Evolutionary conservation across 192 early-diverging fungal species (phyloP).

Genomic region (Coemansia erecta): DNA sequence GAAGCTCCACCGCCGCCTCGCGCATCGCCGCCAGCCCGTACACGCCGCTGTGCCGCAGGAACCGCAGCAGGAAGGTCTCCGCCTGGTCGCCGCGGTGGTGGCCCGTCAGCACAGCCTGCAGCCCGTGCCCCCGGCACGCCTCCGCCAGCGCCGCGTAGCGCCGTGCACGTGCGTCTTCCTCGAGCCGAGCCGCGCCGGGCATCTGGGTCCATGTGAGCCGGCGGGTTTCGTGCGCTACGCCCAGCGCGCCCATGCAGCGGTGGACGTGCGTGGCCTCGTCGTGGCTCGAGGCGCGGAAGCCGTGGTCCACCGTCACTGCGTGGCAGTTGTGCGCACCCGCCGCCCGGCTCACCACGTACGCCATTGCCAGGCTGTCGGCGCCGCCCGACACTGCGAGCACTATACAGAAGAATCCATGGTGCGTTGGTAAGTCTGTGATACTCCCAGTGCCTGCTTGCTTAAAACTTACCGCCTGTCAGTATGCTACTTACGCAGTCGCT

Average conservation of each 20-base stretch:
- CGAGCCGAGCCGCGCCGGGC: conserved; percentile 29
- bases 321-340: conserved; percentile 22
- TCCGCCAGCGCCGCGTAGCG: conserved; percentile 28
- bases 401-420: too few relatives aligned
- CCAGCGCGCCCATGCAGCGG: conserved; percentile 23
- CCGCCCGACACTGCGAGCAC: conserved; percentile 53
- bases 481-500: conserved; percentile 24
- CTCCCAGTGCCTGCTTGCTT: too few relatives aligned
- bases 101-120: conserved; percentile 36
- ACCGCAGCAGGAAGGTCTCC: conserved; percentile 48
- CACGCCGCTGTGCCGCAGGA: conserved; percentile 39
- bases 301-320: conserved; percentile 49
- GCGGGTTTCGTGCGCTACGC: conserved; percentile 31
- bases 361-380: conserved; percentile 54
- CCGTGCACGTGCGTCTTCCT: conserved; percentile 36
- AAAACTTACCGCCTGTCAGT: too few relatives aligned
- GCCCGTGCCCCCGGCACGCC: conserved; percentile 9
- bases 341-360: conserved; percentile 34
- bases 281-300: conserved; percentile 39
- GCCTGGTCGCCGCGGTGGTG: conserved; percentile 53
- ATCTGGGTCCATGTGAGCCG: conserved; percentile 16
- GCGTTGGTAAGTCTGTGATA: too few relatives aligned
- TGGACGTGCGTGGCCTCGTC: conserved; percentile 33
- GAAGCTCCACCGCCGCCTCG: conserved; percentile 12
- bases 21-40: conserved; percentile 43